These are phyloP conservation scores for Ceratocystis colombiana DNA, from an alignment of 2,329 filamentous ascomycete genomes.

Conservation along the genomic window DNA sequence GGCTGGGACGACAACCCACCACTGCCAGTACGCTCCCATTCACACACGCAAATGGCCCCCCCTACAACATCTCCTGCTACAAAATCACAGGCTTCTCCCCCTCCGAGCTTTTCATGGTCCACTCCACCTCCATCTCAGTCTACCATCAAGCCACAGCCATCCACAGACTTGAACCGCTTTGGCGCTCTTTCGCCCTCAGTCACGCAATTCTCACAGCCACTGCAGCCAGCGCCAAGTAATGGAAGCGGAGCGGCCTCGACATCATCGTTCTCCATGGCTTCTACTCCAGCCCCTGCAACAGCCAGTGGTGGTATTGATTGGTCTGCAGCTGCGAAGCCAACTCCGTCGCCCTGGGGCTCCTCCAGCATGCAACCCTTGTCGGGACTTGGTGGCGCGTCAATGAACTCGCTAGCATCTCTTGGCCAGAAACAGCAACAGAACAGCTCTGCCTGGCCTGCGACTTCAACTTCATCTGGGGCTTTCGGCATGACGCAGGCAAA, in stretches of 20 bases:
- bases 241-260: conserved; percentile 27
- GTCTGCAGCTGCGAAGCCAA: neutral
- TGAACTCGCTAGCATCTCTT: conserved; percentile 41
- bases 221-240: conserved; percentile 31
- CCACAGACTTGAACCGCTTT: conserved; percentile 48
- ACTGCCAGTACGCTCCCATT: conserved; percentile 7
- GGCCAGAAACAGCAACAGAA: conserved; percentile 33
- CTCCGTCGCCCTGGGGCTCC: neutral
- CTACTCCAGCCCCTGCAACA: conserved; percentile 31
- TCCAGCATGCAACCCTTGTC: conserved; percentile 13
- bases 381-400: conserved; percentile 34
- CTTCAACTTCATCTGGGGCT: neutral
- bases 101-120: conserved; percentile 54
- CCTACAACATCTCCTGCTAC: neutral
- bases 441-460: conserved; percentile 28
- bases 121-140: conserved; percentile 41
- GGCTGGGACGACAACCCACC: conserved; percentile 42
- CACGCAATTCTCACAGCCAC: conserved; percentile 54
- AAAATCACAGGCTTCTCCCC: conserved; percentile 30
- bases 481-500: conserved; percentile 49
- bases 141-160: conserved; percentile 26
- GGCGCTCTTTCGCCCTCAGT: conserved; percentile 47
- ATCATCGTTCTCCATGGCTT: conserved; percentile 39
- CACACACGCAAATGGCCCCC: conserved; percentile 29
- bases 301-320: neutral